Base-by-base conservation (phyloP, 2,329 filamentous ascomycete species). In the Pyrenochaeta sp. region DNA sequence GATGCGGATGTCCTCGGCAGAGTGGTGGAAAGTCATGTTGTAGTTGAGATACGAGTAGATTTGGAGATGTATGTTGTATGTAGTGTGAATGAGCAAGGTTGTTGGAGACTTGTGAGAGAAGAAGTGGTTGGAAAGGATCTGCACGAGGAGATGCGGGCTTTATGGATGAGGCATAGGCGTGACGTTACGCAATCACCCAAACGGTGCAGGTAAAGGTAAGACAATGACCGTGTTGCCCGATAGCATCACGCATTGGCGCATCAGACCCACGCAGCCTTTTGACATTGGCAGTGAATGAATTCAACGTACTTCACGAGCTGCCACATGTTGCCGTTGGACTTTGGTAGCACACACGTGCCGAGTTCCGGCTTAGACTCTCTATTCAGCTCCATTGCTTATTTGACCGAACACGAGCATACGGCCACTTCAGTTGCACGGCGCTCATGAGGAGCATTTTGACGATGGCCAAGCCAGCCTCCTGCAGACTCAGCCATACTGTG, bases 21-120 rank as follows among this genome's bases (percentile, higher is more conserved):
- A 79, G 52, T 69, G 58, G 75, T 86, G 82, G 80, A 88, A 88
- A 52, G 62, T 57, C 70, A 72, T 72, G 42, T 30, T 71, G 62
- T 42, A 8, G 13, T 25, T 50, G 27, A 12, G 12, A n/a, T 40
- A 19, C 19, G 19, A n/a, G 13, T 22, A 34, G 1, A 13, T 4
- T 36, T n/a, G 2, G 34, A 42, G 36, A 46, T 27, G 13, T 39
- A 39, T 49, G 8, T 45, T 40, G 28, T 49, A 39, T 40, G 12
- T 44, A 13, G 34, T 42, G 43, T 12, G 39, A 19, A 37, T 25
- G 42, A 43, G 46, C 32, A 43, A 30, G 37, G 28, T 22, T 39
- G 13, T 32, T 36, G 49, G 19, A 51, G 47, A 51, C 36, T n/a
- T 39, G 15, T 15, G 39, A 37, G 15, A 42, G 19, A 30, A 5